phyloP scores from a whole-genome alignment of 1,284 basidiomycete species.

The Gymnopus androsaceus region DNA sequence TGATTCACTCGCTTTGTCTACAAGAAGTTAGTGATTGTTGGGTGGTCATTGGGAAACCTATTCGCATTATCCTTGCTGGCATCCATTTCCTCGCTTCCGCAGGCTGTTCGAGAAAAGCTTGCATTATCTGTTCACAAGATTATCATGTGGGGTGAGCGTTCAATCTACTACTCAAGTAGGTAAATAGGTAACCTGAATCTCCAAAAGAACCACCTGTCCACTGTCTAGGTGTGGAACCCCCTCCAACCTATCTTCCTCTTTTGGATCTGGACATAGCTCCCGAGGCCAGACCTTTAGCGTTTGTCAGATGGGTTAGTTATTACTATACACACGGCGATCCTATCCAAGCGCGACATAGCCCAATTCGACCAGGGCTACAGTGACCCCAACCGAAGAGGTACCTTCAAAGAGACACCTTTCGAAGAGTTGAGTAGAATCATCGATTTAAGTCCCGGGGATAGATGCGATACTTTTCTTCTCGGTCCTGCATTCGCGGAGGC shows the following conservation, averaged over 20 bases:
- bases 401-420: conserved; percentile 10
- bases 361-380: conserved; percentile 7
- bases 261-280: conserved; percentile 7
- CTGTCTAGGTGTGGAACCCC: conserved; percentile 16
- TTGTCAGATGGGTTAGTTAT: conserved; percentile 21
- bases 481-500: not conserved
- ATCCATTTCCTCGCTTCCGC: conserved; percentile 12
- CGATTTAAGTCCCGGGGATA: conserved; percentile 13
- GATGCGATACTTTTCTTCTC: conserved; percentile 2
- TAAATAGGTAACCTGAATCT: not conserved
- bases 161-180: too few relatives aligned
- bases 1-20: conserved; percentile 16
- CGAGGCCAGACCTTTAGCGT: conserved; percentile 17
- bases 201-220: conserved; percentile 16
- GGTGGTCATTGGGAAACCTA: conserved; percentile 21
- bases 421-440: conserved; percentile 6
- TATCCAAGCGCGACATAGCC: conserved; percentile 19
- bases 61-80: conserved; percentile 15
- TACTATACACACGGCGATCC: conserved; percentile 24
- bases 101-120: not conserved
- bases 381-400: not conserved
- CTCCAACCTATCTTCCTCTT: conserved; percentile 19
- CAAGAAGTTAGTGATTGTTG: conserved; percentile 15
- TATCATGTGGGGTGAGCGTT: conserved; percentile 16
- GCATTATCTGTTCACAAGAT: conserved; percentile 5